Base-by-base conservation (phyloP, 192 early-diverging fungal species). In the Borealophlyctis nickersoniae region DNA sequence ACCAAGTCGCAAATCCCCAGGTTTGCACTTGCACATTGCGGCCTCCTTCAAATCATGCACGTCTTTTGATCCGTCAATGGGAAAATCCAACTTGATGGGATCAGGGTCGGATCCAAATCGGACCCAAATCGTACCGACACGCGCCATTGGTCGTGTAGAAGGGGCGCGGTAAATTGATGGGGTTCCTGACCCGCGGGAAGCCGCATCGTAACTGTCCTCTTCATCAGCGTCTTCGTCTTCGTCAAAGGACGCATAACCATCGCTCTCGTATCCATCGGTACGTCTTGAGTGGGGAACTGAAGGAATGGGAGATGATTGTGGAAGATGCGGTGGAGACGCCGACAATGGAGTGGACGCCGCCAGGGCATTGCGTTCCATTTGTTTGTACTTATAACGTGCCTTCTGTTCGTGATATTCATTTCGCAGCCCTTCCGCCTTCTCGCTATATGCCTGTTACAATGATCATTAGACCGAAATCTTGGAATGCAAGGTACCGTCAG, bases 21-120 rank as follows among this genome's bases (percentile, higher is more conserved):
- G 39, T 19, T 19, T 7, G 19, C 39, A 45, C 39, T 45, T 45
- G 9, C 39, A 7, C 39, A 45, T 13, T 45, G 39, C 39, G 9
- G 39, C 39, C 39, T 45, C 39, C 39, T 45, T 45, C 39, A 45
- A 45, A 45, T 45, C 39, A 45, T 45, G 39, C 19, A 45, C 39
- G 19, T 45, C 39, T 19, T 45, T 45, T 13, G 9, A 13, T 19
- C 39, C 39, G 19, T 45, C 39, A 7, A 19, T 45, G 39, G 39
- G 9, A 45, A 45, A 45, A 7, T 13, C 19, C 39, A 45, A 45
- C 39, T 45, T 45, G 19, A 45, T 19, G 9, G 39, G 39, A 45
- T 45, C 39, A 7, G 39, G 39, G 19, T 45, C 39, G 19, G 7
- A 13, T 19, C 39, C 39, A 45, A 45, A 45, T 19, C 39, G 7